Conservation (phyloP, 2,329 filamentous ascomycete species). For the Albifimbria verrucaria region DNA sequence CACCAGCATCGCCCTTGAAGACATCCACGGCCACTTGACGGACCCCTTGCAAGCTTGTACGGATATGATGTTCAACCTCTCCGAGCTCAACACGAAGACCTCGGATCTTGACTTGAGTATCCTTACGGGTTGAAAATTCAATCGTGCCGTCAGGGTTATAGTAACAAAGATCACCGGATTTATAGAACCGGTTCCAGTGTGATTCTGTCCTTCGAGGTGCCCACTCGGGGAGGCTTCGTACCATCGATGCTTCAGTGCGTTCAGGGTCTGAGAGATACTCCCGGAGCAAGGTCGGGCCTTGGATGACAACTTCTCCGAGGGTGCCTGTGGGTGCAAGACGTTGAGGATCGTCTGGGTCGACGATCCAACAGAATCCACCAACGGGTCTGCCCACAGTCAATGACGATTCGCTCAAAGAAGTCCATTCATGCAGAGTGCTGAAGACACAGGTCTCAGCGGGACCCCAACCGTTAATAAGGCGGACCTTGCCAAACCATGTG, state of each 20-base stretch:
- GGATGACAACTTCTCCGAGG: constrained; percentile 11
- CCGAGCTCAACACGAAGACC: constrained; percentile 15
- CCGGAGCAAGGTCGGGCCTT: constrained; percentile 9
- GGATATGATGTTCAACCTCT: constrained; percentile 13
- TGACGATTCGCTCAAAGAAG: not conserved
- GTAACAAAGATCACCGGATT: constrained; percentile 13
- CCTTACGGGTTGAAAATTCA: constrained; percentile 8
- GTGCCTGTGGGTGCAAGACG: constrained; percentile 5
- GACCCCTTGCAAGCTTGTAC: not conserved
- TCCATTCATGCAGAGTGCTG: constrained; percentile 4
- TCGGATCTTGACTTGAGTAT: constrained; percentile 14
- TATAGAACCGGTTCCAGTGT: constrained; percentile 8
- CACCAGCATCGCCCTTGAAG: not conserved
- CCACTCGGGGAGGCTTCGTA: not conserved
- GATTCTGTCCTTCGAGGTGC: not conserved
- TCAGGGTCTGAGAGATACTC: constrained; percentile 7
- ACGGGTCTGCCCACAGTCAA: constrained; percentile 2
- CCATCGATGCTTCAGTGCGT: not conserved
- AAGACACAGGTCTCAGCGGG: constrained; percentile 4
- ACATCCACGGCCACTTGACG: not conserved
- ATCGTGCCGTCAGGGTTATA: constrained; percentile 12
- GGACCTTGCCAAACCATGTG: constrained; percentile 5
- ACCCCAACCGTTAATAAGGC: constrained; percentile 11
- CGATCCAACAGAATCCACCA: constrained; percentile 6
- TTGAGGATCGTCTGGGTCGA: constrained; percentile 1